Percentiles rank a stretch among this genome's conserved stretches.
phyloP scores from a whole-genome alignment of 768 basidiomycete genomes.

The Tremella fuciformis region DNA sequence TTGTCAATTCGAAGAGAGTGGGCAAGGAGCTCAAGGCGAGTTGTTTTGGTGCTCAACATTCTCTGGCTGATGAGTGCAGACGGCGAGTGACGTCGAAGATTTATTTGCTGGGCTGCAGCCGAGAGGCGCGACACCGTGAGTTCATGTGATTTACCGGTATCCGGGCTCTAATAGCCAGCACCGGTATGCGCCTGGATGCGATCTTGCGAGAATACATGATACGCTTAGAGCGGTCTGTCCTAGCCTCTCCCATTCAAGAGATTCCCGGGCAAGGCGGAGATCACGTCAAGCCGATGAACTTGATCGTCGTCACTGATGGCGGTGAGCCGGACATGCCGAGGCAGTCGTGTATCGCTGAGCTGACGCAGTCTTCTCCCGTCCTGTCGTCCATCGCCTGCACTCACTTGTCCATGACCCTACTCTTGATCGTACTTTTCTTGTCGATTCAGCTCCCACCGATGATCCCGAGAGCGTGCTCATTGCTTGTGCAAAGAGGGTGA shows the following conservation, averaged over 20 bases:
- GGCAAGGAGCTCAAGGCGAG: constrained; percentile 42
- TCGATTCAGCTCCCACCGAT: constrained; percentile 54
- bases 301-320: constrained; percentile 45
- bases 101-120: constrained; percentile 44
- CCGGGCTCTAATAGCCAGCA: constrained; percentile 15
- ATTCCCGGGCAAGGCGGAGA: constrained; percentile 14
- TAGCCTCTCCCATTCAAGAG: constrained; percentile 8
- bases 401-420: constrained; percentile 5
- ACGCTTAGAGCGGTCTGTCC: constrained; percentile 27
- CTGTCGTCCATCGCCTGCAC: constrained; percentile 20
- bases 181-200: constrained; percentile 36
- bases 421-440: constrained; percentile 9
- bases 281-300: constrained; percentile 46
- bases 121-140: constrained; percentile 46
- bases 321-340: constrained; percentile 23
- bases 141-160: not conserved
- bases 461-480: constrained; percentile 53
- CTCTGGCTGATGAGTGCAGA: constrained; percentile 6
- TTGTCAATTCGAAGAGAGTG: constrained; percentile 43
- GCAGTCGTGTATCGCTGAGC: constrained; percentile 11
- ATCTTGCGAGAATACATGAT: constrained; percentile 45
- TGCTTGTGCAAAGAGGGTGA: constrained; percentile 51
- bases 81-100: constrained; percentile 41
- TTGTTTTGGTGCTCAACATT: not conserved
- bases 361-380: constrained; percentile 29